phyloP scores from a whole-genome alignment of 2,329 filamentous ascomycete species.

The Leptographium wingfieldii region DNA sequence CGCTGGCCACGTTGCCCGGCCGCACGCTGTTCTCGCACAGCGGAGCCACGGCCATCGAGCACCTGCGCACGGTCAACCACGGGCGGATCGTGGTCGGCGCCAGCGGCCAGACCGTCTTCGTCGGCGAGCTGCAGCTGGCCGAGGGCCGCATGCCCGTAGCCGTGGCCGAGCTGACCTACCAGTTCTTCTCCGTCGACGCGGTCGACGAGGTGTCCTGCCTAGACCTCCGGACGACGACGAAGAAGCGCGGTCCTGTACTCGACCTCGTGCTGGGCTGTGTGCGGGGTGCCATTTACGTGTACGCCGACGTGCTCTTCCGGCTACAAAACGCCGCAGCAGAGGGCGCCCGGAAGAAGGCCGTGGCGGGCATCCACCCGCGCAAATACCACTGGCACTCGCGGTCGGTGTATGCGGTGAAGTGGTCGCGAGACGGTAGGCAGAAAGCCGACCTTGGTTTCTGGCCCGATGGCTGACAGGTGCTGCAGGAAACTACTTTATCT shows the following conservation, averaged over 20 bases:
- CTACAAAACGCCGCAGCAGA: slow-evolving; percentile 32
- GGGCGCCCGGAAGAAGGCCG: slow-evolving; percentile 21
- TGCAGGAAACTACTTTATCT: slow-evolving; percentile 81
- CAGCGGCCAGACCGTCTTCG: slow-evolving; percentile 39
- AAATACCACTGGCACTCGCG: slow-evolving; percentile 87
- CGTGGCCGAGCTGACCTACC: slow-evolving; percentile 35
- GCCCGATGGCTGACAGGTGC: background rate
- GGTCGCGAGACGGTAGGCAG: slow-evolving; percentile 72
- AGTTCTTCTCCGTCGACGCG: slow-evolving; percentile 45
- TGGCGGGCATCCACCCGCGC: slow-evolving; percentile 37
- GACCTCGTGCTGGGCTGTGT: slow-evolving; percentile 68
- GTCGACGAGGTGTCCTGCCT: slow-evolving; percentile 55
- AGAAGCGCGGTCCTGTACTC: slow-evolving; percentile 13
- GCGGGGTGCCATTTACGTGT: slow-evolving; percentile 68
- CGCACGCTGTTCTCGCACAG: slow-evolving; percentile 7
- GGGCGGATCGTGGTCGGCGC: slow-evolving; percentile 47
- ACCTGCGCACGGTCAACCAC: slow-evolving; percentile 33
- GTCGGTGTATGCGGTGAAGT: slow-evolving; percentile 73
- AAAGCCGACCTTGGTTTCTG: too few species aligned
- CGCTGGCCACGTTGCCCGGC: slow-evolving; percentile 4
- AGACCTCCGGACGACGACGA: slow-evolving; percentile 40
- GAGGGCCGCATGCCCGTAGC: slow-evolving; percentile 19
- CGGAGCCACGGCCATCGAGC: slow-evolving; percentile 24
- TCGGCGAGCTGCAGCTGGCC: slow-evolving; percentile 38
- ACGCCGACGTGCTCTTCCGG: slow-evolving; percentile 57